phyloP scores from a whole-genome alignment of 768 basidiomycete genomes.

The Dioszegia hungarica region DNA sequence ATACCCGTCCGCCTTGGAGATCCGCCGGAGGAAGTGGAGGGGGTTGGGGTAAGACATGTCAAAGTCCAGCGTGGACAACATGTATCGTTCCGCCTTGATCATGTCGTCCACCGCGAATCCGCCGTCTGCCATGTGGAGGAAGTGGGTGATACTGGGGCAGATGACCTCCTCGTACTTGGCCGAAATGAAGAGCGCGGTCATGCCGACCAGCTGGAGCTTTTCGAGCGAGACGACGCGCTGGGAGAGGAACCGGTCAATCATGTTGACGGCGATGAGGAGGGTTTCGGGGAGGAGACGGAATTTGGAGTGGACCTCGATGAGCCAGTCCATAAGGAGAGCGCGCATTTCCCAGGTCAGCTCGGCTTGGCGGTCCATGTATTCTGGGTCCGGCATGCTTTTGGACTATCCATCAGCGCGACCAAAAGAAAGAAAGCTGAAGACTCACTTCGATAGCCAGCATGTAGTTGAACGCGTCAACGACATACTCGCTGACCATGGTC shows the following conservation, averaged over 20 bases:
- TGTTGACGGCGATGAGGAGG: slow-evolving; percentile 80
- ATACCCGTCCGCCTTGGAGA: slow-evolving; percentile 90
- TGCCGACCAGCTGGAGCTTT: slow-evolving; percentile 86
- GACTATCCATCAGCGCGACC: slow-evolving; percentile 53
- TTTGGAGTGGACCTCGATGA: slow-evolving; percentile 81
- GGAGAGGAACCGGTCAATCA: slow-evolving; percentile 66
- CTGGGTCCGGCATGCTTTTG: slow-evolving; percentile 70
- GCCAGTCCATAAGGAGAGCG: slow-evolving; percentile 83
- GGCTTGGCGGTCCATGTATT: slow-evolving; percentile 76
- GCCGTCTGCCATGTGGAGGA: slow-evolving; percentile 72
- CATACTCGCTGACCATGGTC: slow-evolving; percentile 95
- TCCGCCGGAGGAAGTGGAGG: slow-evolving; percentile 78
- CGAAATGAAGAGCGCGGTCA: slow-evolving; percentile 79
- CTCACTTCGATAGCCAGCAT: slow-evolving; percentile 77
- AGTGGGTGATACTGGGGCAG: slow-evolving; percentile 74
- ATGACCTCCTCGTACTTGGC: slow-evolving; percentile 91
- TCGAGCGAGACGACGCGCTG: slow-evolving; percentile 68
- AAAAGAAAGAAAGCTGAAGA: neutral
- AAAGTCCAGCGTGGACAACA: slow-evolving; percentile 79
- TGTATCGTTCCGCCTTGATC: slow-evolving; percentile 80
- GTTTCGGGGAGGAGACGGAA: slow-evolving; percentile 86
- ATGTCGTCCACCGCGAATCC: slow-evolving; percentile 75
- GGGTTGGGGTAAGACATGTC: slow-evolving; percentile 82
- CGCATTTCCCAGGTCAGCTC: slow-evolving; percentile 87
- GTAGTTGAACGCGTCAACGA: slow-evolving; percentile 87